phyloP scores from a whole-genome alignment of 2,329 filamentous ascomycete genomes.

The Pseudogymnoascus sp. region DNA sequence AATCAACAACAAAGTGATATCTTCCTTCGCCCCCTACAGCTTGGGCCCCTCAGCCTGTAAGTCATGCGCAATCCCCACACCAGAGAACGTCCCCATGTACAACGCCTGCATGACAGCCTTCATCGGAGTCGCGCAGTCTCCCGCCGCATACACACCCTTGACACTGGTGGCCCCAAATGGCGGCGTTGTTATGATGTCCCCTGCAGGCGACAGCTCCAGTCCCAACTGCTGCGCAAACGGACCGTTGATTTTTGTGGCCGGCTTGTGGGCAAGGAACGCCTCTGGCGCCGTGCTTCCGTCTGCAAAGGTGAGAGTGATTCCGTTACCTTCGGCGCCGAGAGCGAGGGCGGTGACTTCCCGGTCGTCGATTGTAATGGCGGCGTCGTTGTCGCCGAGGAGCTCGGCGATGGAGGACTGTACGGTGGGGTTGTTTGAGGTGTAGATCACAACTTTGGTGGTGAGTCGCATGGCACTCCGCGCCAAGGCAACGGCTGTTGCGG shows the following conservation, averaged over 20 bases:
- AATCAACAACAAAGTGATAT: not conserved
- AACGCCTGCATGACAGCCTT: slow-evolving; percentile 17
- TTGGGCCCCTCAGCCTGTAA: not conserved
- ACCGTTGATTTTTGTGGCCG: not conserved
- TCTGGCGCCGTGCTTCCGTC: not conserved
- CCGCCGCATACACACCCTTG: slow-evolving; percentile 44
- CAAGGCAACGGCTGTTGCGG: slow-evolving; percentile 32
- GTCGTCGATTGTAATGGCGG: not conserved
- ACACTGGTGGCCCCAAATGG: slow-evolving; percentile 43
- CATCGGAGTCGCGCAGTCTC: slow-evolving; percentile 34
- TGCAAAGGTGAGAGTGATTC: not conserved
- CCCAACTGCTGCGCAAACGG: slow-evolving; percentile 1
- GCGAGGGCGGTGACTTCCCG: not conserved
- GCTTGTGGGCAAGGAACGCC: not conserved
- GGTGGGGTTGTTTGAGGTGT: slow-evolving; percentile 38
- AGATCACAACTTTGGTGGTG: slow-evolving; percentile 38
- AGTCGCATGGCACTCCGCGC: slow-evolving; percentile 38
- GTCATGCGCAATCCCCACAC: slow-evolving; percentile 4
- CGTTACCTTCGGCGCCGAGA: not conserved
- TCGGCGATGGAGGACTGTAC: not conserved
- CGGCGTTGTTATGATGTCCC: slow-evolving; percentile 33
- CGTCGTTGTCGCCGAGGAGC: not conserved
- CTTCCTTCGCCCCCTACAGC: not conserved
- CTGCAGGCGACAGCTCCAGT: slow-evolving; percentile 15
- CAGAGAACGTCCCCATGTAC: slow-evolving; percentile 12